A percentile compares a stretch with the other conserved stretches of the same genome.
phyloP scores from a whole-genome alignment of 805 yeast genomes.

The Starmerella floricola region DNA sequence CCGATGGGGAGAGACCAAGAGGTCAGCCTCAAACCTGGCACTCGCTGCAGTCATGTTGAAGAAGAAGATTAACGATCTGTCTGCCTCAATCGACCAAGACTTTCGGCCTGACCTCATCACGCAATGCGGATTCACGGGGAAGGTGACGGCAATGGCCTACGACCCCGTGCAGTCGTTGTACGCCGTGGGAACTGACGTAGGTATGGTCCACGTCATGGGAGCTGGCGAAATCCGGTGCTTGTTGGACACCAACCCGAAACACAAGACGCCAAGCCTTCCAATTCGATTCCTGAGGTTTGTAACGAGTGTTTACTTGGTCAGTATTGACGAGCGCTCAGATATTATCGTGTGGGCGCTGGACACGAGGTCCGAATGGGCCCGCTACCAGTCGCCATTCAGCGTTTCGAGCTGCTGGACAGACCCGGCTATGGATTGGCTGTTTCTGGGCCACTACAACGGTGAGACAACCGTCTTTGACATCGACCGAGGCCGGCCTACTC shows the following conservation, averaged over 20 bases:
- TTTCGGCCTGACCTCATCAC: constrained; percentile 27
- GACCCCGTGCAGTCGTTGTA: constrained; percentile 82
- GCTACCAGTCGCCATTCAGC: constrained; percentile 50
- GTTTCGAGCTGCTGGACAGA: constrained; percentile 66
- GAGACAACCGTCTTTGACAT: constrained; percentile 60
- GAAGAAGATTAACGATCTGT: constrained; percentile 20
- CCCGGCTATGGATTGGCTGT: constrained; percentile 79
- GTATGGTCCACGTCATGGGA: constrained; percentile 70
- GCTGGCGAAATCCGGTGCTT: constrained; percentile 66
- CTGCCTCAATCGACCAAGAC: constrained; percentile 22
- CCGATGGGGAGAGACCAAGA: background rate
- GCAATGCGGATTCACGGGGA: constrained; percentile 51
- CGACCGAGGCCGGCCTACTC: constrained; percentile 59
- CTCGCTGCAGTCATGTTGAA: constrained; percentile 14
- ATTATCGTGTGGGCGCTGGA: constrained; percentile 61
- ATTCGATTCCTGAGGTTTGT: constrained; percentile 52
- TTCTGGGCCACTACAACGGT: constrained; percentile 72
- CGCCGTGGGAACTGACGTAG: constrained; percentile 63
- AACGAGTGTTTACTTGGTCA: constrained; percentile 71
- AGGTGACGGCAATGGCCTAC: constrained; percentile 53
- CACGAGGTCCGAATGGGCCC: constrained; percentile 46
- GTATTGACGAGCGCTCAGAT: constrained; percentile 48
- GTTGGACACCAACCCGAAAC: constrained; percentile 38
- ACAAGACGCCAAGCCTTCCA: constrained; percentile 25
- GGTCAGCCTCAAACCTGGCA: background rate